Evolutionary conservation across 805 yeast genomes (phyloP).

Genomic region (Blastobotrys peoriensis): DNA sequence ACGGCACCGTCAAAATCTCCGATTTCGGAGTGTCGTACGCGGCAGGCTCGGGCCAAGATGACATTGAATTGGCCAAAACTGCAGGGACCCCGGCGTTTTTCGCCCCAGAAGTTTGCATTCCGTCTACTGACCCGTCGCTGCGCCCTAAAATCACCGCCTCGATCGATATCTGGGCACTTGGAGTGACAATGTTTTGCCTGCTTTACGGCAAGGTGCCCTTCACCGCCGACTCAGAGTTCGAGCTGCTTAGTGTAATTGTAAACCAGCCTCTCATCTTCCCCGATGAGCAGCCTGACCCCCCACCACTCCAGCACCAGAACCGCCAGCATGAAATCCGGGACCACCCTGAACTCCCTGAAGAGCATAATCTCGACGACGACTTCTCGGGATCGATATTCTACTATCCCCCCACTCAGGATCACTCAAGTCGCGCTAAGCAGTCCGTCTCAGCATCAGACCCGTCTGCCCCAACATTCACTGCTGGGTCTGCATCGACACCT

Average conservation of each 20-base stretch:
- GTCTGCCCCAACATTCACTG: not conserved
- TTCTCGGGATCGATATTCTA: constrained; percentile 2
- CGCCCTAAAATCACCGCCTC: constrained; percentile 55
- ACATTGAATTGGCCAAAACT: constrained; percentile 84
- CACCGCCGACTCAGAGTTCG: constrained; percentile 79
- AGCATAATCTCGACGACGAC: not conserved
- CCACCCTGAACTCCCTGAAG: not conserved
- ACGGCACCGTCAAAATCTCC: constrained; percentile 79
- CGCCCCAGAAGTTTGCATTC: constrained; percentile 63
- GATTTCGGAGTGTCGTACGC: constrained; percentile 96
- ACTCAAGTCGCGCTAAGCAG: no score
- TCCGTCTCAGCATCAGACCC: not conserved
- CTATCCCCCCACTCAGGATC: not conserved
- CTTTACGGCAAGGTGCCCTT: constrained; percentile 87
- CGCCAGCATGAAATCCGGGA: not conserved
- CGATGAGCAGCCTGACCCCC: constrained; percentile 13
- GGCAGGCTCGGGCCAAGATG: constrained; percentile 41
- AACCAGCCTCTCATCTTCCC: constrained; percentile 59
- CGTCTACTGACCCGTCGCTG: constrained; percentile 19
- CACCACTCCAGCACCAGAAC: not conserved
- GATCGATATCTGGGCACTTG: constrained; percentile 97
- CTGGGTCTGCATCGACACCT: not conserved
- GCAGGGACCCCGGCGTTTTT: constrained; percentile 98
- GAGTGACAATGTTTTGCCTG: constrained; percentile 84
- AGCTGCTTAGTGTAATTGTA: constrained; percentile 75